Evolutionary conservation across 1,284 basidiomycete genomes (phyloP).

Genomic region (Mycena citricolor): DNA sequence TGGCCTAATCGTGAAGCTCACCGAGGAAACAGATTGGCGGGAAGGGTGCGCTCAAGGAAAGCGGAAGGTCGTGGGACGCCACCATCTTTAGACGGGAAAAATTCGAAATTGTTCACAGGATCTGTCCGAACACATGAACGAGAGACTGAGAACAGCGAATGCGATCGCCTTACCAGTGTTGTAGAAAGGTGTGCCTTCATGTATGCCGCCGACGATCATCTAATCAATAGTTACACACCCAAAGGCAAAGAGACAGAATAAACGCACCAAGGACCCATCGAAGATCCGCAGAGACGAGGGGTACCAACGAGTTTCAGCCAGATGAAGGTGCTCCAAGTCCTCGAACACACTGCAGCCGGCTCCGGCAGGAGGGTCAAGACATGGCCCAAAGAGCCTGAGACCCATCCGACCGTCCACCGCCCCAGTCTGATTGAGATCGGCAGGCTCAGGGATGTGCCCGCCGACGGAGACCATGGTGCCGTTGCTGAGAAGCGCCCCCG

Average conservation of each 20-base stretch:
- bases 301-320: slow-evolving; percentile 66
- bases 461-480: slow-evolving; percentile 71
- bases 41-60: slow-evolving; percentile 46
- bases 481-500: slow-evolving; percentile 74
- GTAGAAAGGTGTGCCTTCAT: slow-evolving; percentile 78
- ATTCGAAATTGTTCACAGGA: slow-evolving; percentile 51
- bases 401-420: slow-evolving; percentile 23
- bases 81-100: slow-evolving; percentile 51
- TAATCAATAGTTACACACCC: slow-evolving; percentile 38
- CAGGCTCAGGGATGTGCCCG: slow-evolving; percentile 15
- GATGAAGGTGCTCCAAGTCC: background rate
- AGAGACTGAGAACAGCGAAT: too few relatives aligned
- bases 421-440: slow-evolving; percentile 14
- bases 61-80: slow-evolving; percentile 44
- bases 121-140: too few relatives aligned
- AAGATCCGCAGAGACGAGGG: slow-evolving; percentile 34
- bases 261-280: slow-evolving; percentile 14
- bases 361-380: background rate
- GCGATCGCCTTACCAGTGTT: slow-evolving; percentile 68
- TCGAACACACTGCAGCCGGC: background rate
- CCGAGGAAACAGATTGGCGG: slow-evolving; percentile 69
- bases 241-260: background rate
- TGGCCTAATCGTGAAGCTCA: slow-evolving; percentile 34
- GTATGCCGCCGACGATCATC: slow-evolving; percentile 79
- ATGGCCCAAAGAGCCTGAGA: background rate